Percentiles rank a stretch among this genome's conserved stretches.
phyloP scores from a whole-genome alignment of 352 stramenopile genomes.

The Globisporangium splendens region DNA sequence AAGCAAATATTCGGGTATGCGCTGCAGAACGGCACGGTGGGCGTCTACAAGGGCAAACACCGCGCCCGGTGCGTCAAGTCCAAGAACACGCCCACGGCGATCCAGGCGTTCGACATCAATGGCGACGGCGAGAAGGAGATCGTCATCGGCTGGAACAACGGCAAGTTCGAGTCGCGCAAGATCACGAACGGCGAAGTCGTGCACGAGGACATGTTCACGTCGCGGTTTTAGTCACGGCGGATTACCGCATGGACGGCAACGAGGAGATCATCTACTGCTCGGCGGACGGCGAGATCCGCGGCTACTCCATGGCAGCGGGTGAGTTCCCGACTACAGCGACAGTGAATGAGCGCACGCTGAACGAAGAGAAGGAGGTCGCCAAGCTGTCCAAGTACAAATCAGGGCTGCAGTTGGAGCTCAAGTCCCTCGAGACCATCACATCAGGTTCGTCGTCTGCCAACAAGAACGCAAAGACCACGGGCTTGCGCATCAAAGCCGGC shows the following conservation, averaged over 20 bases:
- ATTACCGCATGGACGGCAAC: conserved; percentile 88
- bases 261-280: conserved; percentile 89
- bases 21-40: conserved; percentile 90
- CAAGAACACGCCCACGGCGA: conserved; percentile 80
- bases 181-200: conserved; percentile 81
- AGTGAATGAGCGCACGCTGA: conserved; percentile 37
- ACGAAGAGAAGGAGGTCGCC: conserved; percentile 72
- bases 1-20: conserved; percentile 83
- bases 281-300: conserved; percentile 73
- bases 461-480: conserved; percentile 33
- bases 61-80: conserved; percentile 91
- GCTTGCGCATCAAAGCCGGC: conserved; percentile 45
- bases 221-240: conserved; percentile 70
- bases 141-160: conserved; percentile 89
- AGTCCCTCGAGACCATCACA: conserved; percentile 57
- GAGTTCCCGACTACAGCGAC: conserved; percentile 29
- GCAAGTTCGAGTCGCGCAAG: conserved; percentile 79
- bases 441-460: conserved; percentile 12
- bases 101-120: conserved; percentile 89
- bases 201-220: conserved; percentile 73
- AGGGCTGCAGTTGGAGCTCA: conserved; percentile 71
- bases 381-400: conserved; percentile 83
- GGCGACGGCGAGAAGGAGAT: conserved; percentile 87
- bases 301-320: conserved; percentile 48
- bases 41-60: conserved; percentile 87